Percentiles rank a stretch among this genome's conserved stretches.
Conservation (phyloP, 2,329 filamentous ascomycete genomes). For the Trichoderma aggressivum region DNA sequence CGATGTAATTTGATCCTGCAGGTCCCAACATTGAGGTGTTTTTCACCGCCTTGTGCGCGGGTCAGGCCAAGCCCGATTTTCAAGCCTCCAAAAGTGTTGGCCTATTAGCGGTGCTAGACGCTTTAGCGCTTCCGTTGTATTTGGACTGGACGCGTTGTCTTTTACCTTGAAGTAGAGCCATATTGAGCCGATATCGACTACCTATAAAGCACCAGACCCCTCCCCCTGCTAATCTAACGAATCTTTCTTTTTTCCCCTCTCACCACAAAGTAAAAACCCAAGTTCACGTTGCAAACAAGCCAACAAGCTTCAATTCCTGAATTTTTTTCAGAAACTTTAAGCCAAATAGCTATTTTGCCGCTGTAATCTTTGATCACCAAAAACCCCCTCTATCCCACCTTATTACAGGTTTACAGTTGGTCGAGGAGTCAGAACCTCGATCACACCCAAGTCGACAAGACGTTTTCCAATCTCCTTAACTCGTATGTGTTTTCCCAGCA, state of each 20-base stretch:
- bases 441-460: conserved; percentile 70
- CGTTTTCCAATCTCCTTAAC: conserved; percentile 98
- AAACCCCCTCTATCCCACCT: conserved; percentile 8
- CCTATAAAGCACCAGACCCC: background rate
- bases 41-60: conserved; percentile 14
- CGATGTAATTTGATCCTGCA: conserved; percentile 4
- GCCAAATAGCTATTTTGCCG: background rate
- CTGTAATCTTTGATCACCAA: background rate
- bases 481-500: conserved; percentile 61
- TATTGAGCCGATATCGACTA: background rate
- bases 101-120: background rate
- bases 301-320: background rate
- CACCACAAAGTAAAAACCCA: background rate
- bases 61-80: conserved; percentile 6
- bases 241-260: background rate
- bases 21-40: background rate
- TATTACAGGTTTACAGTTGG: conserved; percentile 31
- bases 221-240: background rate
- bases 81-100: background rate
- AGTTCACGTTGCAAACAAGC: background rate
- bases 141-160: background rate
- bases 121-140: background rate
- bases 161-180: background rate
- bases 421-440: conserved; percentile 52
- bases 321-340: background rate